A percentile compares a stretch with the other conserved stretches of the same genome.
Evolutionary conservation across 2,329 filamentous ascomycete genomes (phyloP).

Genomic region (Nemania serpens): DNA sequence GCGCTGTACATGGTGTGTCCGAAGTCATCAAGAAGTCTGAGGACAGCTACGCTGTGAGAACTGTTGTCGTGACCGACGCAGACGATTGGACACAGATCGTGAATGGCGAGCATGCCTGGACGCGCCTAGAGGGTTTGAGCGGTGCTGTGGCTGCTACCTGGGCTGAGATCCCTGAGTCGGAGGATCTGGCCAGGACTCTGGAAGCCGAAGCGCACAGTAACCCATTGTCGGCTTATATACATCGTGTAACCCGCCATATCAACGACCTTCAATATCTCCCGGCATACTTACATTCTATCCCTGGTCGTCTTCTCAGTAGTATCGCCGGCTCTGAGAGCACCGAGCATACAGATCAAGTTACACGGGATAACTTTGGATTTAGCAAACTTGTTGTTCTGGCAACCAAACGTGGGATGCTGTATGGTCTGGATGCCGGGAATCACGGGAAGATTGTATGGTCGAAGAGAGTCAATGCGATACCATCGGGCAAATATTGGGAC

Average conservation of each 20-base stretch:
- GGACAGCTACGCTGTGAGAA: slow-evolving; percentile 75
- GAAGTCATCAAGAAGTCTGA: slow-evolving; percentile 77
- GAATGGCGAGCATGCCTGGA: slow-evolving; percentile 82
- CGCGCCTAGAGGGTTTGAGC: slow-evolving; percentile 79
- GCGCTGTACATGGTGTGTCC: slow-evolving; percentile 71
- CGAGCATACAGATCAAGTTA: slow-evolving; percentile 52
- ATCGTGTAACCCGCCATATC: slow-evolving; percentile 81
- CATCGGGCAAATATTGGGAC: slow-evolving; percentile 62
- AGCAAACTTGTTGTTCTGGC: slow-evolving; percentile 82
- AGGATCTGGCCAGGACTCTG: slow-evolving; percentile 77
- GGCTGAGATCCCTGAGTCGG: slow-evolving; percentile 74
- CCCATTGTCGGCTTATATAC: slow-evolving; percentile 79
- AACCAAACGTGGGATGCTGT: slow-evolving; percentile 77
- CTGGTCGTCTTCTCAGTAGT: slow-evolving; percentile 68
- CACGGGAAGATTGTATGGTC: slow-evolving; percentile 79
- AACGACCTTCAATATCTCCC: slow-evolving; percentile 79
- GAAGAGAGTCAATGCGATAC: slow-evolving; percentile 63
- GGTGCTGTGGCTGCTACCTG: slow-evolving; percentile 79
- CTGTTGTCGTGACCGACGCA: slow-evolving; percentile 68
- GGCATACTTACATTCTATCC: slow-evolving; percentile 71
- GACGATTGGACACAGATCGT: slow-evolving; percentile 83
- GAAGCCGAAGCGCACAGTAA: slow-evolving; percentile 87
- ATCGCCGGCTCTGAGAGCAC: slow-evolving; percentile 61
- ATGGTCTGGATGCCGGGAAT: slow-evolving; percentile 77
- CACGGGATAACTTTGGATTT: slow-evolving; percentile 81